These are phyloP conservation scores for Hypoxylon sp. DNA, from an alignment of 2,329 filamentous ascomycete genomes.

Conservation along the genomic window DNA sequence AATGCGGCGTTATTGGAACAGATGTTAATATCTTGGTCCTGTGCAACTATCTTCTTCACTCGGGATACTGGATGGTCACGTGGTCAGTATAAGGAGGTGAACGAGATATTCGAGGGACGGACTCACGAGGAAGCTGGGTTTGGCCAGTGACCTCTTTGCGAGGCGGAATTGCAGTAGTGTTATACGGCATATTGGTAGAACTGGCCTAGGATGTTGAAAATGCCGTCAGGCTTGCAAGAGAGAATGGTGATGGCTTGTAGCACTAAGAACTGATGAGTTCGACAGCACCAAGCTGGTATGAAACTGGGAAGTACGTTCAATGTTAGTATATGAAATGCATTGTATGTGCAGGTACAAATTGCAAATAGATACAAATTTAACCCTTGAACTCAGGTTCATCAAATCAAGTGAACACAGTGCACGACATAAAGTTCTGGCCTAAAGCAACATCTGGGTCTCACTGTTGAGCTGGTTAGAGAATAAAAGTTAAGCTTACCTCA, in stretches of 20 bases:
- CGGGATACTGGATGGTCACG: conserved; percentile 77
- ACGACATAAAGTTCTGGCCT: neutral
- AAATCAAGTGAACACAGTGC: neutral
- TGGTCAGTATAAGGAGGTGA: conserved; percentile 25
- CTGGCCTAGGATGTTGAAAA: neutral
- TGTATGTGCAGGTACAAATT: neutral
- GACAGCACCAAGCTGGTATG: neutral
- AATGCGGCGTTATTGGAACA: conserved; percentile 97
- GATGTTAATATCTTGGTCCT: conserved; percentile 86
- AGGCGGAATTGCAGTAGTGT: conserved; percentile 85
- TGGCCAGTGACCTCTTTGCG: conserved; percentile 87
- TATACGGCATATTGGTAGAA: conserved; percentile 81
- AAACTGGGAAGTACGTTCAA: neutral
- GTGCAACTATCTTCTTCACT: conserved; percentile 94
- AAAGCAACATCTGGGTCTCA: neutral
- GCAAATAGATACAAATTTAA: neutral
- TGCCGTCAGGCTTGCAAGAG: neutral
- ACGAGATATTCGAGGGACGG: neutral
- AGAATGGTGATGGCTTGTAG: neutral
- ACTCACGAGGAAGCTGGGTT: conserved; percentile 86
- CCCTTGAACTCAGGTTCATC: neutral
- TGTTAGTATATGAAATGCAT: no score
- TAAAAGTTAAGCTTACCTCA: conserved; percentile 10
- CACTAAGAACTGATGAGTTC: neutral
- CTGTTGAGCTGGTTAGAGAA: neutral